These are phyloP conservation scores for Russula earlei DNA, from an alignment of 768 basidiomycete species.

Conservation along the genomic window DNA sequence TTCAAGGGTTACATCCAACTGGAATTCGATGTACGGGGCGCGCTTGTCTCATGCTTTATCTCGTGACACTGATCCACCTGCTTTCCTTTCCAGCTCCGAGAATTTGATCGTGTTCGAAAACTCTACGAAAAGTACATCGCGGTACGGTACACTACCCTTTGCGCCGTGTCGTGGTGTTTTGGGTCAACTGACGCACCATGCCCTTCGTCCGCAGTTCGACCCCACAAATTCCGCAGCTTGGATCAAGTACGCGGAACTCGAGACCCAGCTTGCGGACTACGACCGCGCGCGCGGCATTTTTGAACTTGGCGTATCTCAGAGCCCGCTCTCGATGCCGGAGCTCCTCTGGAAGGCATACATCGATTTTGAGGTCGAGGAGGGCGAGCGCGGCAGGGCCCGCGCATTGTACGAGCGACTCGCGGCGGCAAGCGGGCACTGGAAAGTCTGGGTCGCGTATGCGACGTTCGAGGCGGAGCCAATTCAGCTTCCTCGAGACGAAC, in stretches of 20 bases:
- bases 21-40: slow-evolving; percentile 67
- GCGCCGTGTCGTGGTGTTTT: neutral
- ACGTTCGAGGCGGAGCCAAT: slow-evolving; percentile 81
- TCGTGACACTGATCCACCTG: neutral
- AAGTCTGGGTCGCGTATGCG: slow-evolving; percentile 95
- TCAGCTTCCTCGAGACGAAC: slow-evolving; percentile 48
- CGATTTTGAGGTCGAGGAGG: slow-evolving; percentile 93
- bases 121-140: slow-evolving; percentile 94
- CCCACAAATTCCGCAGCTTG: slow-evolving; percentile 86
- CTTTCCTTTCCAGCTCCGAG: slow-evolving; percentile 53
- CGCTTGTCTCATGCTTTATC: neutral
- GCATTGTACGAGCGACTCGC: slow-evolving; percentile 83
- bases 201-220: slow-evolving; percentile 48
- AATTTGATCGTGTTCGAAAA: slow-evolving; percentile 88
- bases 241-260: slow-evolving; percentile 94
- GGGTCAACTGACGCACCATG: neutral
- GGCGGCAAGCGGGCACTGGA: slow-evolving; percentile 81
- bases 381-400: slow-evolving; percentile 80
- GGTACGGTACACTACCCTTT: slow-evolving; percentile 33
- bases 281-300: slow-evolving; percentile 88
- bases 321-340: slow-evolving; percentile 89
- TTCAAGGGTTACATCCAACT: slow-evolving; percentile 96
- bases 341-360: slow-evolving; percentile 91
- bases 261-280: slow-evolving; percentile 79
- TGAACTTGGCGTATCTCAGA: slow-evolving; percentile 80